These are phyloP conservation scores for Scedosporium boydii DNA, from an alignment of 2,329 filamentous ascomycete genomes.

Conservation along the genomic window DNA sequence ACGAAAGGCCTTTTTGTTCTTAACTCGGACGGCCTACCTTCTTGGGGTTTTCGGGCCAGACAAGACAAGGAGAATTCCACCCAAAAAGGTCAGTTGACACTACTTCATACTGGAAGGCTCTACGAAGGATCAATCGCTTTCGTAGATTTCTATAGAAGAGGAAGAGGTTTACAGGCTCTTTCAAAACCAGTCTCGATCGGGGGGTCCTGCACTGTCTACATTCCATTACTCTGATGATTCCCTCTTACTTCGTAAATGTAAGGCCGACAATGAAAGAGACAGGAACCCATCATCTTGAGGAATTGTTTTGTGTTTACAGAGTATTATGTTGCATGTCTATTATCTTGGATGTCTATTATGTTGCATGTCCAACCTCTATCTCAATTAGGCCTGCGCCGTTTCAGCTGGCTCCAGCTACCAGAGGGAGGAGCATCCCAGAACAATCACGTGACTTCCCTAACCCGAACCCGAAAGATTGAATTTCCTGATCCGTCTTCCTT, in stretches of 20 bases:
- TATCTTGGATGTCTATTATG: too few species aligned
- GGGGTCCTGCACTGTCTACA: neutral
- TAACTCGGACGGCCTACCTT: constrained; percentile 48
- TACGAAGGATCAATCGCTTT: too few species aligned
- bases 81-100: constrained; percentile 1
- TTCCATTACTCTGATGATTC: neutral
- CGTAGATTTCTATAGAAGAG: too few species aligned
- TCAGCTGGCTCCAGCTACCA: neutral
- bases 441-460: neutral
- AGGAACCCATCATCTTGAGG: too few species aligned
- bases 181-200: neutral
- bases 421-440: neutral
- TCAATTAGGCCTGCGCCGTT: too few species aligned
- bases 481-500: neutral
- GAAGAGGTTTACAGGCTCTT: too few species aligned
- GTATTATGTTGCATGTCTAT: too few species aligned
- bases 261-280: too few species aligned
- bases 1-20: constrained; percentile 40
- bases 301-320: too few species aligned
- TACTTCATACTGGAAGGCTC: neutral
- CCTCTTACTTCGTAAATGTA: too few species aligned
- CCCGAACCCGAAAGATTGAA: neutral
- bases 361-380: too few species aligned
- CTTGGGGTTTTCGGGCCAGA: constrained; percentile 48
- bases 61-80: constrained; percentile 5